A percentile compares a stretch with the other conserved stretches of the same genome.
phyloP scores from a whole-genome alignment of 73 alveolate species.

The Breviolum minutum region DNA sequence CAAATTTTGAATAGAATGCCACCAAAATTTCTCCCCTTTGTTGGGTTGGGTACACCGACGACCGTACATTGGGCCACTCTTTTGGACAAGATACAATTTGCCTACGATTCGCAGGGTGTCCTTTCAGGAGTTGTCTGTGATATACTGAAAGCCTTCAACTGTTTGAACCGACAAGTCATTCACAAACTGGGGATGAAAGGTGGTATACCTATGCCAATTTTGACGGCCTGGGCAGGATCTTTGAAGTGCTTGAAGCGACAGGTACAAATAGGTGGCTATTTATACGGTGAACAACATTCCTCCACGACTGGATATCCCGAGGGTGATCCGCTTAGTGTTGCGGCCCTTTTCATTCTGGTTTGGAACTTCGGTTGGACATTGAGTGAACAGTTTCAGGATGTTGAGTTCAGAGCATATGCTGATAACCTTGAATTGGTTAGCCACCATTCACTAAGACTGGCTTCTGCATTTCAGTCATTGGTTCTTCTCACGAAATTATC shows the following conservation, averaged over 20 bases:
- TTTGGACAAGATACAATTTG: background rate
- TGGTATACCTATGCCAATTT: background rate
- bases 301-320: background rate
- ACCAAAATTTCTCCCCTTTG: background rate
- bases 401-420: background rate
- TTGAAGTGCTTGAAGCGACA: background rate
- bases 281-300: too few relatives aligned
- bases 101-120: background rate
- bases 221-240: background rate
- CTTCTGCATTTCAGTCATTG: too few relatives aligned
- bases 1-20: background rate
- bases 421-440: too few relatives aligned
- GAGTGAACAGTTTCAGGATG: background rate
- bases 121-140: background rate
- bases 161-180: background rate
- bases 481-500: too few relatives aligned
- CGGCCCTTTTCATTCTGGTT: background rate
- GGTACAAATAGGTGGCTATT: background rate
- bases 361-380: background rate
- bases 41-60: background rate
- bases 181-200: background rate
- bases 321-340: background rate
- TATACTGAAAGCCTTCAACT: background rate
- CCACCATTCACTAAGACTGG: too few relatives aligned
- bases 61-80: background rate